A percentile compares a stretch with the other conserved stretches of the same genome.
These are phyloP conservation scores for Arthrinium puccinioides DNA, from an alignment of 2,329 filamentous ascomycete species.

Conservation along the genomic window DNA sequence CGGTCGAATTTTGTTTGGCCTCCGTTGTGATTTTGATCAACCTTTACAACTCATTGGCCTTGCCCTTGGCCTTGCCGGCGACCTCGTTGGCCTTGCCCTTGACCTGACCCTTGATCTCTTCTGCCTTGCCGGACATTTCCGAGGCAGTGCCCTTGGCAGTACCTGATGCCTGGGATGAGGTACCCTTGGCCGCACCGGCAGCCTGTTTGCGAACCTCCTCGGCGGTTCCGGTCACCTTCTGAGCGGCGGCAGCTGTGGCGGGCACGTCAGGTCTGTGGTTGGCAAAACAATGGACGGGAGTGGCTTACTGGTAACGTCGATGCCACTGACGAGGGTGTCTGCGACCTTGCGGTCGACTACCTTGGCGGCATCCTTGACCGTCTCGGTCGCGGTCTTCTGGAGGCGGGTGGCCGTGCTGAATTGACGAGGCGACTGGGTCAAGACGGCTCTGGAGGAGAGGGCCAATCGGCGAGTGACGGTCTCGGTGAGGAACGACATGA, in stretches of 20 bases:
- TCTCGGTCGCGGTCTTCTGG: conserved; percentile 43
- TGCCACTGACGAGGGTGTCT: conserved; percentile 54
- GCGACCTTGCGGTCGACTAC: conserved; percentile 51
- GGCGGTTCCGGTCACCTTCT: conserved; percentile 40
- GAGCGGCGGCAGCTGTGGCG: conserved; percentile 24
- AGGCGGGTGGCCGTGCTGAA: conserved; percentile 41
- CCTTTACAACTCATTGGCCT: conserved; percentile 6
- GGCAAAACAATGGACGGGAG: too few species aligned
- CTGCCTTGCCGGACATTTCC: conserved; percentile 11
- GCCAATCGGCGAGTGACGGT: conserved; percentile 35
- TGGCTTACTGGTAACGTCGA: conserved; percentile 51
- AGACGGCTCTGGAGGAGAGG: conserved; percentile 25
- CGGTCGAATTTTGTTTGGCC: too few species aligned
- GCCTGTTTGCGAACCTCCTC: conserved; percentile 22
- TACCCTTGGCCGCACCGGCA: conserved; percentile 17
- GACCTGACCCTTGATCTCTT: conserved; percentile 27
- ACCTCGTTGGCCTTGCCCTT: conserved; percentile 17
- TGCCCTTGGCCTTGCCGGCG: conserved; percentile 9
- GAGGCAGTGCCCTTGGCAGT: conserved; percentile 7
- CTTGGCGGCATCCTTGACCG: conserved; percentile 53
- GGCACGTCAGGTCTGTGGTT: neutral
- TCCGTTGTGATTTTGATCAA: neutral
- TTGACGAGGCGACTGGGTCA: conserved; percentile 33
- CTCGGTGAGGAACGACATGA: conserved; percentile 49
- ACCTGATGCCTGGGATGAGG: conserved; percentile 20